Base-by-base conservation (phyloP, 2,329 filamentous ascomycete genomes). In the Neonectria coccinea region DNA sequence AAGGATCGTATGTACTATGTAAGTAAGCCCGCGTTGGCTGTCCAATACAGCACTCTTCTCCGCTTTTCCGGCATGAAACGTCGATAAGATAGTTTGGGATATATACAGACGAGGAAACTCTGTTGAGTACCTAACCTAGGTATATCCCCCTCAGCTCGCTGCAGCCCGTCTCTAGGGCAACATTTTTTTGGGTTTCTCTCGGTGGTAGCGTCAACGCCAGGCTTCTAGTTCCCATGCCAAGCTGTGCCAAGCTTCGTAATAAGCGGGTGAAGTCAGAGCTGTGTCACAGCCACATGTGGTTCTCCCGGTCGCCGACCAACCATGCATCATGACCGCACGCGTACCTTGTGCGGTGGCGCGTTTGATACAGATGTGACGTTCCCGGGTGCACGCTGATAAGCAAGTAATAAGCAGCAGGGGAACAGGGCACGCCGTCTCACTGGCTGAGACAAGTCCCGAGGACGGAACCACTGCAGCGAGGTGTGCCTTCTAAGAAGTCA, bases 191-290 rank as follows among this genome's bases (percentile, higher is more conserved):
- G 29, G 42, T 48, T 33, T 5, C 50, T 29, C 29, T 29, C 31
- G 31, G 16, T 16, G 29, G 16, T 22, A 22, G 50, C n/a, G 54
- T 9, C 29, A 22, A 41, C 57, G 41, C 54, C 25, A 42, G 33
- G 41, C 31, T 54, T 22, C 33, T 27, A 8, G 39, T 54, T 3
- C 8, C 8, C 27, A 22, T 48, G 57, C 50, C 57, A 55, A 60
- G 57, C 48, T 48, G 48, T 60, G 57, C 57, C 57, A 60, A 60
- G 57, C 50, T 60, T 60, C 57, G 57, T 54, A 54, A 29, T 29
- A 48, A 60, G 57, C 20, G 36, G 42, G 31, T 52, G 57, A 54
- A 51, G 41, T 27, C 36, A 20, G 29, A 33, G 29, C 27, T 8
- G 27, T 42, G 31, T 36, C 6, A 33, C 57, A 55, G 42, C 57